Base-by-base conservation (phyloP, 805 yeast species). In the Tetrapisispora pingtungensis region DNA sequence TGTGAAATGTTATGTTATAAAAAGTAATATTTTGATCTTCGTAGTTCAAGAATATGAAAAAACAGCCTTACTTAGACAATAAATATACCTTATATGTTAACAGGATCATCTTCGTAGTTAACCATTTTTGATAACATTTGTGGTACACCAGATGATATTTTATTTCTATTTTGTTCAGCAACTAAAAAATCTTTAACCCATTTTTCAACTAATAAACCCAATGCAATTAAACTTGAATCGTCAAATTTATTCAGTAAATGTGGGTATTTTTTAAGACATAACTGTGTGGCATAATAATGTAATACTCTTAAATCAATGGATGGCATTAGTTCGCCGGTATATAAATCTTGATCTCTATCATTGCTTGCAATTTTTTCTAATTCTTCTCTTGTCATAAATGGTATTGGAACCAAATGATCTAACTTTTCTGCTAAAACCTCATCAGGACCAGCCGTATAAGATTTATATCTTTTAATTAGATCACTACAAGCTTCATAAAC, bases 141-240 rank as follows among this genome's bases (percentile, higher is more conserved):
- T 20, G 34, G 27, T 7, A 31, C 17, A 7, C 35, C 32, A 1
- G 20, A 5, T 5, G 17, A 13, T 8, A 40, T 24, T 3, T 34
- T n/a, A 19, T 24, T 27, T 33, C 18, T 24, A 27, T 40, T 30
- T 38, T 31, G 17, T 45, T 38, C 13, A 42, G 45, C 31, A 19
- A 34, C 40, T n/a, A 61, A 36, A 36, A 50, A 59, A 36, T 65
- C 67, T 14, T 57, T 58, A 3, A 65, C 51, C 71, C 70, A 67
- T 38, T 63, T 50, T 31, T 68, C 72, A 17, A 68, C 52, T 10
- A 68, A 40, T 20, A 61, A 48, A 0, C 71, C 70, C 26, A 67
- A n/a, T 0, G 66, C 55, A 17, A 69, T 47, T 45, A 69, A 45
- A 15, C 68, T 60, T 7, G 67, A 57, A 36, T 67, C 72, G 43